A percentile compares a stretch with the other conserved stretches of the same genome.
These are phyloP conservation scores for Cerrena zonata DNA, from an alignment of 1,284 basidiomycete species.

Conservation along the genomic window DNA sequence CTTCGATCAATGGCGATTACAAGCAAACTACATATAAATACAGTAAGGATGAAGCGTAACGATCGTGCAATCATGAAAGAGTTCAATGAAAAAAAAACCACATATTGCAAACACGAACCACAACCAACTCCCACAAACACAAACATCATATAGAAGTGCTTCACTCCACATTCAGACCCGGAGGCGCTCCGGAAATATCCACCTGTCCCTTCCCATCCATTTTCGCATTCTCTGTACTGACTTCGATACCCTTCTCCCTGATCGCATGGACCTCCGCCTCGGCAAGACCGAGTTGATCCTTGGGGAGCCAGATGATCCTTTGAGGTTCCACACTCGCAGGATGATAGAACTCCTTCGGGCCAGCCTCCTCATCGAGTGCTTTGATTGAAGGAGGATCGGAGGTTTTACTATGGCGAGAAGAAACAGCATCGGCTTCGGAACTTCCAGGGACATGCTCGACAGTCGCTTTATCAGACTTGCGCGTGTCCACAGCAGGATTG, in stretches of 20 bases:
- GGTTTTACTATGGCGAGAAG: neutral
- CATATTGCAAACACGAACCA: neutral
- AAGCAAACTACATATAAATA: too few relatives aligned
- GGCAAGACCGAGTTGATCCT: conserved; percentile 62
- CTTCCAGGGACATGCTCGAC: neutral
- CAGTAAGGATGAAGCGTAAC: too few relatives aligned
- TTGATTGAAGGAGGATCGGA: conserved; percentile 4
- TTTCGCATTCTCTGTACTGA: conserved; percentile 48
- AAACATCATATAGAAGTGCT: too few relatives aligned
- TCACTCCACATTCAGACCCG: conserved; percentile 25
- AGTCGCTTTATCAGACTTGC: neutral
- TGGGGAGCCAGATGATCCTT: conserved; percentile 76
- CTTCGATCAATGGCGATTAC: too few relatives aligned
- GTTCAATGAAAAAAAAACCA: too few relatives aligned
- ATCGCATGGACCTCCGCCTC: conserved; percentile 61
- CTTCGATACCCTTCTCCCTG: conserved; percentile 51
- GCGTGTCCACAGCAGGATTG: neutral
- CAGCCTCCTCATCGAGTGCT: conserved; percentile 22
- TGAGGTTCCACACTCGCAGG: conserved; percentile 74
- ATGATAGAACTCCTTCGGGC: conserved; percentile 63
- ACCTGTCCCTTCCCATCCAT: conserved; percentile 72
- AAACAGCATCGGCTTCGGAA: neutral
- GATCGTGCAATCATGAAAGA: too few relatives aligned
- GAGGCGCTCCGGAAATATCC: conserved; percentile 40
- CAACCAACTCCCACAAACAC: neutral